Conservation (phyloP, 192 early-diverging fungal species). For the Paraglomus occultum region DNA sequence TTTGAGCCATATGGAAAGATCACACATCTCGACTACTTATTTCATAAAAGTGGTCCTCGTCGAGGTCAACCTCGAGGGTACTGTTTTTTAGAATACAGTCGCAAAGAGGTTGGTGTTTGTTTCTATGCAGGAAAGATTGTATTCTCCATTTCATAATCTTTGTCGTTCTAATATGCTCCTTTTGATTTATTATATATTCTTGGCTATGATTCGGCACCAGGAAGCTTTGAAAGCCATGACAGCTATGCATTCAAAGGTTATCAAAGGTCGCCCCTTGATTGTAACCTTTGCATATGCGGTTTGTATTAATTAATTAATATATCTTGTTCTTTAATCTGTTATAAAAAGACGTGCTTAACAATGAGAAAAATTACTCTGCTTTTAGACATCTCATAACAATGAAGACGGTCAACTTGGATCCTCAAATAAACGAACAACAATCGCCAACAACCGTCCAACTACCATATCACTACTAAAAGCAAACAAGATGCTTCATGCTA, state of each 20-base stretch:
- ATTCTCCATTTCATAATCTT: constrained; percentile 1
- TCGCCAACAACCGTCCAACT: constrained; percentile 40
- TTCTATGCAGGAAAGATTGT: background rate
- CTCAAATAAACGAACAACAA: constrained; percentile 35
- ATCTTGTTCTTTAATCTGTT: background rate
- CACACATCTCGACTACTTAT: constrained; percentile 62
- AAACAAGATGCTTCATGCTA: constrained; percentile 47
- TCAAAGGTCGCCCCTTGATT: constrained; percentile 55
- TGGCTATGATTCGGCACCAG: constrained; percentile 24
- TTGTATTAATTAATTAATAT: constrained; percentile 18
- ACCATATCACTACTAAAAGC: constrained; percentile 45
- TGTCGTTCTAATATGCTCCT: background rate
- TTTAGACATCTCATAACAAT: constrained; percentile 41
- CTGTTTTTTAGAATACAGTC: constrained; percentile 65
- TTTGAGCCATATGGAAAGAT: constrained; percentile 68
- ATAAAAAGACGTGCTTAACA: constrained; percentile 17
- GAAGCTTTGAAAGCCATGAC: constrained; percentile 55
- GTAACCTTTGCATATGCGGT: constrained; percentile 62
- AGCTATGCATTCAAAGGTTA: constrained; percentile 49
- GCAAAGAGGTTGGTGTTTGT: constrained; percentile 38
- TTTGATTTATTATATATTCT: background rate
- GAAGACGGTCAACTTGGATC: constrained; percentile 33
- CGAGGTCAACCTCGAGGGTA: constrained; percentile 68
- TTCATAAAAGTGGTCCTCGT: constrained; percentile 62
- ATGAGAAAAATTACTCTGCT: constrained; percentile 1